Evolutionary conservation across 768 basidiomycete species (phyloP).

Genomic region (Boletellus emodensis): DNA sequence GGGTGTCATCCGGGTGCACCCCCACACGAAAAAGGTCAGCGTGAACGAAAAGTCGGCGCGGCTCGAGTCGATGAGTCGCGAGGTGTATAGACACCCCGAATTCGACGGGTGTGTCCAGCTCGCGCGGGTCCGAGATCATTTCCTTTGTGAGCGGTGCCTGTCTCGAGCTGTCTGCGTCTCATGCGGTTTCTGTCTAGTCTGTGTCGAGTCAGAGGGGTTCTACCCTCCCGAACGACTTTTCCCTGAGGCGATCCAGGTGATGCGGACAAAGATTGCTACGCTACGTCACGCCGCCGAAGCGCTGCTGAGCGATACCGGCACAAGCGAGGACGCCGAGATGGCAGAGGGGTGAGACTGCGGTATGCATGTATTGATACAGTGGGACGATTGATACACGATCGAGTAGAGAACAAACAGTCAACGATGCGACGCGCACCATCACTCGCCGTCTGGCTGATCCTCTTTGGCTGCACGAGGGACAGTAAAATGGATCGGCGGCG

Average conservation of each 20-base stretch:
- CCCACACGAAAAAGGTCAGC: slow-evolving; percentile 52
- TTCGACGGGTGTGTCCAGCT: slow-evolving; percentile 82
- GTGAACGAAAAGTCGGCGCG: slow-evolving; percentile 66
- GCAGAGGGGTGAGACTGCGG: slow-evolving; percentile 29
- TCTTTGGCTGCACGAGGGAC: slow-evolving; percentile 8
- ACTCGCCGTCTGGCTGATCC: slow-evolving; percentile 7
- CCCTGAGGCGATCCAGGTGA: slow-evolving; percentile 73
- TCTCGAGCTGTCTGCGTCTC: not conserved
- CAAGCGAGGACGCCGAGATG: slow-evolving; percentile 56
- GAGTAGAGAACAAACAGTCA: not conserved
- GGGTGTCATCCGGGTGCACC: slow-evolving; percentile 67
- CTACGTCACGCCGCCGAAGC: slow-evolving; percentile 58
- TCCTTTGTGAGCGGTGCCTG: slow-evolving; percentile 66
- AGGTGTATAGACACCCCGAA: slow-evolving; percentile 89
- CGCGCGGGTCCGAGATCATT: slow-evolving; percentile 84
- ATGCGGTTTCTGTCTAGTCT: slow-evolving; percentile 49
- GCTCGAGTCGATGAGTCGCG: slow-evolving; percentile 85
- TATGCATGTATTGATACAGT: slow-evolving; percentile 3
- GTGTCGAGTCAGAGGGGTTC: slow-evolving; percentile 86
- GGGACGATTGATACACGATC: not conserved
- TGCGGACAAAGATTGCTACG: slow-evolving; percentile 71
- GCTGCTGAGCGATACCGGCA: slow-evolving; percentile 41
- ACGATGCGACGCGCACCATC: not conserved
- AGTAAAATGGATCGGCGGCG: slow-evolving; percentile 33
- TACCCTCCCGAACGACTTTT: slow-evolving; percentile 82